phyloP scores from a whole-genome alignment of 371 early-diverging fungal species.

The Massospora cicadina region DNA sequence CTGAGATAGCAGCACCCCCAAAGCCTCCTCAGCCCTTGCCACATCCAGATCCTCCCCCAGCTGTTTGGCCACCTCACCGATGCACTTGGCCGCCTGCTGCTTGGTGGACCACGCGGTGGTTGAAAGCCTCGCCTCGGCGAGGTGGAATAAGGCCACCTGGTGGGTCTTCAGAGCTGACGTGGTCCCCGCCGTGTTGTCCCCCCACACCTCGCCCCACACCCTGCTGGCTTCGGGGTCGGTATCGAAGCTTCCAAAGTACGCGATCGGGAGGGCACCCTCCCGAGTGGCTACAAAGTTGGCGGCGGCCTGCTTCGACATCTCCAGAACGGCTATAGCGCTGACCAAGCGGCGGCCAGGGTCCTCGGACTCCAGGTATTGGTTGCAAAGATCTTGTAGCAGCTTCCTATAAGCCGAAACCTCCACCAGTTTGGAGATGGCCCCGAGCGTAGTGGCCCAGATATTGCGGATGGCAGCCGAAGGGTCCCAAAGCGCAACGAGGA shows the following conservation, averaged over 20 bases:
- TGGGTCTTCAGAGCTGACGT: neutral
- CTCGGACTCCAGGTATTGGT: conserved; percentile 35
- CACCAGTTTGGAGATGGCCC: conserved; percentile 50
- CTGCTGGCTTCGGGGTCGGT: conserved; percentile 29
- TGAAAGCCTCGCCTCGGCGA: conserved; percentile 35
- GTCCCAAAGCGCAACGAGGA: conserved; percentile 57
- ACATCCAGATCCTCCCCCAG: conserved; percentile 14
- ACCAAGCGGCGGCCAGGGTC: conserved; percentile 60
- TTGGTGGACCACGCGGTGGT: conserved; percentile 62
- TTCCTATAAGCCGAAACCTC: conserved; percentile 35
- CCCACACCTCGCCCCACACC: conserved; percentile 69
- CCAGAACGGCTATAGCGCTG: conserved; percentile 46
- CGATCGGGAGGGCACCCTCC: conserved; percentile 46
- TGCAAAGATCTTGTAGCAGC: conserved; percentile 48
- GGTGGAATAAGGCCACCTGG: conserved; percentile 19
- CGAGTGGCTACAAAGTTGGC: conserved; percentile 39
- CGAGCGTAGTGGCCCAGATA: conserved; percentile 66
- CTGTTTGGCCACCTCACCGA: conserved; percentile 38
- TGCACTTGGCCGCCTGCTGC: conserved; percentile 49
- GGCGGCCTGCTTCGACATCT: conserved; percentile 57
- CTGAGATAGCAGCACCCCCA: conserved; percentile 43
- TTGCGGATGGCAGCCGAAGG: conserved; percentile 63
- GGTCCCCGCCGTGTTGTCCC: conserved; percentile 51
- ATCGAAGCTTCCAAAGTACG: conserved; percentile 59
- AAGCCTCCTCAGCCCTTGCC: conserved; percentile 8